Base-by-base conservation (phyloP, 495 filamentous ascomycete species). In the Penicillium ucsense region DNA sequence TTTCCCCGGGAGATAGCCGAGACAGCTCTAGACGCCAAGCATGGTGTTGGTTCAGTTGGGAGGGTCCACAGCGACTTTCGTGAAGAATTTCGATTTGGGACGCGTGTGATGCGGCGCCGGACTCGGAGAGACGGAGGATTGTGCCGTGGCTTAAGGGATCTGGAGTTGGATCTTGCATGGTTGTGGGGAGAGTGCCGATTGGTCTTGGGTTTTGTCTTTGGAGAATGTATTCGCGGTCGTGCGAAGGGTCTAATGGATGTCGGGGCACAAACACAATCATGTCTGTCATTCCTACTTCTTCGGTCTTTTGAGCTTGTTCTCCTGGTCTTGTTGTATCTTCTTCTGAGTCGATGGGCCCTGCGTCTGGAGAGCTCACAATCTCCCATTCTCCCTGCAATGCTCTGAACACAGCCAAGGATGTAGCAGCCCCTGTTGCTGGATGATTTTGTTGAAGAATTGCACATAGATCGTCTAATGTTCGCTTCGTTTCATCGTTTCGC, bases 301-400 rank as follows among this genome's bases (percentile, higher is more conserved):
- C 44, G 29, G 37, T 66, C 0, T 52, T 20, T 20, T 20, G 20
- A 2, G 20, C 20, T 20, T 20, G 20, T 20, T 20, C 20, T 20
- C 2, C 20, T 20, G 20, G 20, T 20, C 20, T 2, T 20, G 20
- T 20, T 20, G 20, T 20, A 20, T 20, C 20, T 20, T 20, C 20
- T 20, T 20, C 20, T 20, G 20, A 20, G 20, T 20, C 20, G 2
- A 20, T 20, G 20, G 20, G 20, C 20, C 20, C 20, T 20, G 20
- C 71, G 83, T 35, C 3, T 76, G 75, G 7, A 71, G 20, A 20
- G 20, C 20, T 20, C 20, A 20, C 67, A 12, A 84, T 68, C 6
- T 57, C 70, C 89, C 89, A 95, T 12, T 66, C 59, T 4, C 89
- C 89, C 5, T 90, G 83, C 2, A 94, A 64, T 4, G 78, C 84